A percentile compares a stretch with the other conserved stretches of the same genome.
phyloP scores from a whole-genome alignment of 2,329 filamentous ascomycete genomes.

The Chaetothyriales sp. region DNA sequence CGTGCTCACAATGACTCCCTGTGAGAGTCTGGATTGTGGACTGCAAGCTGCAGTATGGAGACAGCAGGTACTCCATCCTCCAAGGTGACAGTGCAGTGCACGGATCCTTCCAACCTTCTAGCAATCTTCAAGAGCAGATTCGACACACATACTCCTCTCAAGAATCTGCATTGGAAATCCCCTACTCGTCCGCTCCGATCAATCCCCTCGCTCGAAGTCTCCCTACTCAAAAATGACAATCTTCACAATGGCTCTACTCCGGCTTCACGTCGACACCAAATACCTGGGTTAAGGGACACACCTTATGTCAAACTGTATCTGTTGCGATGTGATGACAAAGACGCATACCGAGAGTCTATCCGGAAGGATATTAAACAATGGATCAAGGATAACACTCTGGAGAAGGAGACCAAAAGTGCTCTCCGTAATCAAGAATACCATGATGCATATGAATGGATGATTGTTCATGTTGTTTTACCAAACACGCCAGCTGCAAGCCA shows the following conservation, averaged over 20 bases:
- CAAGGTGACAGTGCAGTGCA: constrained; percentile 83
- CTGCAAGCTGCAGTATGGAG: constrained; percentile 13
- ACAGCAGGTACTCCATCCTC: constrained; percentile 11
- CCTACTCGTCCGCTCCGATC: constrained; percentile 80
- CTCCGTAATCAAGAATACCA: constrained; percentile 71
- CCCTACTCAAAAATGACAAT: constrained; percentile 56
- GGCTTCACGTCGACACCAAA: constrained; percentile 65
- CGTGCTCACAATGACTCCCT: constrained; percentile 11
- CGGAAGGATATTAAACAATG: constrained; percentile 75
- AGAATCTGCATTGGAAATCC: constrained; percentile 94
- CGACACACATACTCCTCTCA: constrained; percentile 67
- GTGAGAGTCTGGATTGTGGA: background rate
- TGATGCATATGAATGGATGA: constrained; percentile 91
- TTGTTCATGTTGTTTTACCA: constrained; percentile 81
- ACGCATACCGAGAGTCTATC: constrained; percentile 72
- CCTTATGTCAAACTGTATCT: constrained; percentile 87
- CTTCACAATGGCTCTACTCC: constrained; percentile 21
- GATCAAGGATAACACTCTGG: constrained; percentile 51
- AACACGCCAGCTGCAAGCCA: constrained; percentile 71
- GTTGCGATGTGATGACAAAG: constrained; percentile 87
- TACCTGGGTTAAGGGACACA: constrained; percentile 80
- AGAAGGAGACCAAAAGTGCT: constrained; percentile 20
- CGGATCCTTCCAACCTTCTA: constrained; percentile 82
- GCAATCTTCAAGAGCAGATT: constrained; percentile 66
- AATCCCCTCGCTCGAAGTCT: constrained; percentile 83